Evolutionary conservation across 345 rosid species (phyloP), one percentile per base, ranked within the genome.

Genomic region (Xanthoceras sorbifolium): DNA sequence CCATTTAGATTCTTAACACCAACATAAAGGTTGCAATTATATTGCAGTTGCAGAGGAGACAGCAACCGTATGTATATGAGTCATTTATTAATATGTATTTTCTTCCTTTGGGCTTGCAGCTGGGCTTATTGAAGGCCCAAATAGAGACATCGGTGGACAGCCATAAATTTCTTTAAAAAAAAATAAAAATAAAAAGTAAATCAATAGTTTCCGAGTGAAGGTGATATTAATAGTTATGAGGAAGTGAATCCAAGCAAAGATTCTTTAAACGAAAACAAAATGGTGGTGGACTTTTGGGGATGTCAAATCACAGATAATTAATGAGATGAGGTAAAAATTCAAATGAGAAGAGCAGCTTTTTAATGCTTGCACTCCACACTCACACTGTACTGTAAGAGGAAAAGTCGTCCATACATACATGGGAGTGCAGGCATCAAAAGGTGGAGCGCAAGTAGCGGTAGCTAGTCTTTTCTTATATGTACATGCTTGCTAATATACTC

Each of bases 341-440:
- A 61, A 68, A 23, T 57, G 52, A 32, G 20, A n/a, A 55, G 46
- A 57, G 80, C 86, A 84, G 86, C 86, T 84, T 84, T 84, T 84
- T 76, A 84, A 81, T 76, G 74, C 86, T 84, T 81, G 82, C 86
- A 84, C 86, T 84, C 86, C 82, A 78, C 80, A 74, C 22, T 71
- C 78, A 84, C 78, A 71, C 63, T 57, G 60, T 75, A 36, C 71
- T 32, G 77, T 34, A 75, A 78, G 9, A 76, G 73, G 82, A 71
- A 78, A 71, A 72, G 77, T 77, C 72, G 22, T 73, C 67, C 67
- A 54, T 69, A 48, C 71, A 67, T 67, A 63, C 76, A 74, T 68
- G 40, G 68, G 73, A 66, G 54, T 15, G 38, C 34, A 25, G 59
- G 67, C 76, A 65, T 64, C 71, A 71, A 78, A 71, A 72, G 64